A percentile compares a stretch with the other conserved stretches of the same genome.
phyloP scores from a whole-genome alignment of 768 basidiomycete species.

The Kwoniella sp. region DNA sequence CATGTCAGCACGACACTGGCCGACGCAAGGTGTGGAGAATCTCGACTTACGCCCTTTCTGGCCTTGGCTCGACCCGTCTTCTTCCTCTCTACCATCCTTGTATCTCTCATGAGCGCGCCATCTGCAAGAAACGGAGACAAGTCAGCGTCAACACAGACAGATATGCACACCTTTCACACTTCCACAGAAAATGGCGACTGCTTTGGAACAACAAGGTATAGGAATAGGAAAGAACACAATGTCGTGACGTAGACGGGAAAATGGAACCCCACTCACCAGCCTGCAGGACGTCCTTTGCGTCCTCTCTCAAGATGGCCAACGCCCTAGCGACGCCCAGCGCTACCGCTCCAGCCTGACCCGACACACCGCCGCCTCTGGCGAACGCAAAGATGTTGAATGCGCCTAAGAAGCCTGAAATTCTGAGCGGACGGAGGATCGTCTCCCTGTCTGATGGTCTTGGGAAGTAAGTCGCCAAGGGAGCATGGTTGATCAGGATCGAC shows the following conservation, averaged over 20 bases:
- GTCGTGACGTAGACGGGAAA: not conserved
- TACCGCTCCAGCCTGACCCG: constrained; percentile 88
- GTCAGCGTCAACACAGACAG: constrained; percentile 1
- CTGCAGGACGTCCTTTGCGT: constrained; percentile 67
- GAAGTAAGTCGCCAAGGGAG: constrained; percentile 79
- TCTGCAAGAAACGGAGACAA: constrained; percentile 60
- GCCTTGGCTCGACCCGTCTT: constrained; percentile 93
- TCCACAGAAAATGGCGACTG: too few species aligned
- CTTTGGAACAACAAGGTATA: too few species aligned
- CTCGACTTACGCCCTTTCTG: constrained; percentile 75
- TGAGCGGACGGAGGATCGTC: constrained; percentile 77
- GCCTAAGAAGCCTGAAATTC: constrained; percentile 78
- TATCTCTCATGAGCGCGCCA: constrained; percentile 83
- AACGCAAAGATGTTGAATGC: constrained; percentile 76
- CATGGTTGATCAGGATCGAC: constrained; percentile 80
- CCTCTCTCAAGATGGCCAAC: constrained; percentile 66
- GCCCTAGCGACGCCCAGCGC: constrained; percentile 60
- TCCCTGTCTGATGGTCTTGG: constrained; percentile 74
- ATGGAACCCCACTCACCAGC: constrained; percentile 65
- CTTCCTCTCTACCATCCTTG: constrained; percentile 97
- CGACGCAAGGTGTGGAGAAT: constrained; percentile 13
- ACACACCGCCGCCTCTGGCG: constrained; percentile 82
- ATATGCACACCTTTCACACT: too few species aligned
- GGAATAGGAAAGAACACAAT: not conserved
- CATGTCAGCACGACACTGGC: constrained; percentile 8